Percentiles rank a stretch among this genome's conserved stretches.
These are phyloP conservation scores for Tardiomyces depauwii DNA, from an alignment of 1,139 yeast genomes.

Conservation along the genomic window DNA sequence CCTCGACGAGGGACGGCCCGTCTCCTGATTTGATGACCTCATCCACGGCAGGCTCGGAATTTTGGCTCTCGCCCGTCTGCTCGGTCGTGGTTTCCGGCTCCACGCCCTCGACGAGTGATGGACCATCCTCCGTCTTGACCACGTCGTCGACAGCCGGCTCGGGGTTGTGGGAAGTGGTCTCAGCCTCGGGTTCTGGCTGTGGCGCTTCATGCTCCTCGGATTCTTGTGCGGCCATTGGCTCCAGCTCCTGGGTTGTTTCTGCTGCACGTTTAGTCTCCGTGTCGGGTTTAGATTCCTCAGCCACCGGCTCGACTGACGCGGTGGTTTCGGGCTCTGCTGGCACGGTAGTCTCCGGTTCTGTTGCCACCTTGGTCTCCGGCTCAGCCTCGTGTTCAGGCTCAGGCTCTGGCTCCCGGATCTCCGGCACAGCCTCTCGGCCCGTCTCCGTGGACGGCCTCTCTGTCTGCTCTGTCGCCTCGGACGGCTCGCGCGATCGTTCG, in stretches of 20 bases:
- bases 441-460: background rate
- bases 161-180: background rate
- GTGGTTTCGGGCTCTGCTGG: background rate
- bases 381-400: constrained; percentile 13
- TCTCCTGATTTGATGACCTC: background rate
- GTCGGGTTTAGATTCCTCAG: too few relatives aligned
- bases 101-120: background rate
- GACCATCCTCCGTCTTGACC: background rate
- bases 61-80: constrained; percentile 2
- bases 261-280: too few relatives aligned
- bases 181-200: background rate
- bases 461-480: constrained; percentile 1
- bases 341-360: background rate
- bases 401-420: too few relatives aligned
- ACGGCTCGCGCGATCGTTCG: constrained; percentile 5
- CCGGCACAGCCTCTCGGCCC: too few relatives aligned
- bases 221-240: background rate
- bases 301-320: too few relatives aligned
- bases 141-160: background rate
- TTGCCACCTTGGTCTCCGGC: background rate
- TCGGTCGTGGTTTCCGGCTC: background rate
- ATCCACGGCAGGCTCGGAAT: background rate
- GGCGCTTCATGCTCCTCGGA: background rate
- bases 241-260: too few relatives aligned
- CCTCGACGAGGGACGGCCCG: background rate